Base-by-base conservation (phyloP, 2,329 filamentous ascomycete species). In the Monilinia laxa region DNA sequence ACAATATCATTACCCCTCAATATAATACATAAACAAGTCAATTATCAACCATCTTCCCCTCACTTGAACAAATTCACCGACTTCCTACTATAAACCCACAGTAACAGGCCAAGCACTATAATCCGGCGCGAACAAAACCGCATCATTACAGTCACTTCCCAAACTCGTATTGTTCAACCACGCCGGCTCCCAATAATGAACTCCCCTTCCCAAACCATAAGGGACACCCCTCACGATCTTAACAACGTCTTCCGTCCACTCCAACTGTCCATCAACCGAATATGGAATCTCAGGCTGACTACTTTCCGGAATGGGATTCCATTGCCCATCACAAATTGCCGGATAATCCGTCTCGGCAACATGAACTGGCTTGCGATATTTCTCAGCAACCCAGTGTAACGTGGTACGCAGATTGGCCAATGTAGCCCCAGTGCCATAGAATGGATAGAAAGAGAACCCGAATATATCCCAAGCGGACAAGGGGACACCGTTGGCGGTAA, bases 341-440 rank as follows among this genome's bases (percentile, higher is more conserved):
- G 90, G 89, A 86, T 89, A 92, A 78, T 92, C 81, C 0, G 85
- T 88, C 78, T 92, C 89, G 0, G 87, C 87, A 4, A 92, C 85
- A 38, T 89, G 80, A 9, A 91, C 78, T 35, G 87, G 82, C 77
- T 92, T 92, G 18, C 81, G 81, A 79, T 87, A 91, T 20, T 80
- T 82, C 57, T 76, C 79, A 20, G 83, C 84, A 79, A 91, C 82
- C 64, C 85, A 86, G 23, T 75, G 79, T 67, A 91, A 74, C 10
- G 81, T 85, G 0, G 78, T 80, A 40, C 82, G 79, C 42, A 91
- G 80, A 14, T 83, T 80, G 0, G 82, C 76, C 0, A 91, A 80
- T 0, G 86, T 88, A 1, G 89, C 88, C 0, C 75, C 80, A 0
- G 81, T 77, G 71, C 83, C 84, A 77, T 89, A 91, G 76, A 91